Conservation (phyloP, 345 rosid genomes). For the Populus ilicifolia region DNA sequence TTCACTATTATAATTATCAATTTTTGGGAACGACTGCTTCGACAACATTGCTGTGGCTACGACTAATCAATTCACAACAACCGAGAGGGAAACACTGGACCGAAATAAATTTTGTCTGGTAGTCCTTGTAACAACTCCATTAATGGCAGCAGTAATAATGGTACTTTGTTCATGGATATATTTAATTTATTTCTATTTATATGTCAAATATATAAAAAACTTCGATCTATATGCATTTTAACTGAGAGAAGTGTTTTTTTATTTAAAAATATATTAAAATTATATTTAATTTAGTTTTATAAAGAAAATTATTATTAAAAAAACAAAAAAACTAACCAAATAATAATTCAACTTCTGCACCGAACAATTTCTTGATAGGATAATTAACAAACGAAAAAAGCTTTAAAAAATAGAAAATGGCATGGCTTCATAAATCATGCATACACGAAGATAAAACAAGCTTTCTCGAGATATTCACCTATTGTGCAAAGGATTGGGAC, state of each 20-base stretch:
- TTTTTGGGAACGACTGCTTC: background rate
- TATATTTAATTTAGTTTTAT: no score
- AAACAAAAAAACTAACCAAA: no score
- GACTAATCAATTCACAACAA: background rate
- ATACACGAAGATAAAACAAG: background rate
- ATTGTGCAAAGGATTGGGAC: conserved; percentile 67
- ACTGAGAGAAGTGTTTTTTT: no score
- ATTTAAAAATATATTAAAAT: no score
- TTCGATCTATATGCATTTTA: no score
- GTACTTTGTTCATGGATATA: background rate
- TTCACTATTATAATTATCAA: no score
- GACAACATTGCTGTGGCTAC: background rate
- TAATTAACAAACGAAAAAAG: background rate
- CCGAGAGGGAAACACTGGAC: background rate
- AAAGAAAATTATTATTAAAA: no score
- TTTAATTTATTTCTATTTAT: background rate
- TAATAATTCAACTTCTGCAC: no score
- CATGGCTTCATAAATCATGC: background rate
- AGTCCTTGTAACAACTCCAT: background rate
- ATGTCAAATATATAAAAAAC: background rate
- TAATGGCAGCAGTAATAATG: background rate
- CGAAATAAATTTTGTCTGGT: background rate
- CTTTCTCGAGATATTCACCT: conserved; percentile 20
- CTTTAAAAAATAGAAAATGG: background rate
- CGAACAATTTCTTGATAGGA: no score